phyloP scores from a whole-genome alignment of 192 early-diverging fungal genomes.

The Podochytrium sp. region DNA sequence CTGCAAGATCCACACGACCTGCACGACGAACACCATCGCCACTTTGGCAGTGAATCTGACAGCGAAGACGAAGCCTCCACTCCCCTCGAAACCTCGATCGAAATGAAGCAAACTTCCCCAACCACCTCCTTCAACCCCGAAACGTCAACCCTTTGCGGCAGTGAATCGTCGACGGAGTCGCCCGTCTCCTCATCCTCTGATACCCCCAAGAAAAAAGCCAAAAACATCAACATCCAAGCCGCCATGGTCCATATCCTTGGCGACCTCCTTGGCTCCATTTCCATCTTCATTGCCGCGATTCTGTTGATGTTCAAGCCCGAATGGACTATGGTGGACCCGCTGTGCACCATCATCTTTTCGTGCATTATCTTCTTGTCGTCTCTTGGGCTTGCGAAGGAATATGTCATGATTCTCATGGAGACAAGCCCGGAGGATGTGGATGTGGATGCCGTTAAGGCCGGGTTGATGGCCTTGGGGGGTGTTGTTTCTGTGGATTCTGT shows the following conservation, averaged over 20 bases:
- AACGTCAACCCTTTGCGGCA: not conserved
- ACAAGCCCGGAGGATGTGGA: slow-evolving; percentile 17
- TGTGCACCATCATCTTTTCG: slow-evolving; percentile 77
- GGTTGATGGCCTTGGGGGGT: not conserved
- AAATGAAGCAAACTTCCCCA: not conserved
- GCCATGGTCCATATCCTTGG: slow-evolving; percentile 76
- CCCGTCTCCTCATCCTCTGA: not conserved
- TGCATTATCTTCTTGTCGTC: slow-evolving; percentile 70
- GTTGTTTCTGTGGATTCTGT: slow-evolving; percentile 53
- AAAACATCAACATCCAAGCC: slow-evolving; percentile 59
- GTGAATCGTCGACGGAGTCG: not conserved
- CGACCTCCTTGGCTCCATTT: slow-evolving; percentile 72
- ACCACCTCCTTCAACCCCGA: not conserved
- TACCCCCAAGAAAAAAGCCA: not conserved
- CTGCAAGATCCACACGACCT: slow-evolving; percentile 30
- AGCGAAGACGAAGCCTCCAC: not conserved
- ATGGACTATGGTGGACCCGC: slow-evolving; percentile 65
- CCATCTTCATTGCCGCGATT: slow-evolving; percentile 72
- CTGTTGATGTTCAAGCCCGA: slow-evolving; percentile 57
- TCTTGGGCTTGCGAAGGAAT: slow-evolving; percentile 61
- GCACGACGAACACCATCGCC: slow-evolving; percentile 37
- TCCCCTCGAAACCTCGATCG: not conserved
- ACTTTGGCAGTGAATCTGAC: not conserved
- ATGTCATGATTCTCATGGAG: slow-evolving; percentile 72
- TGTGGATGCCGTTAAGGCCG: not conserved